Evolutionary conservation across 495 filamentous ascomycete genomes (phyloP).

Genomic region (Xylaria longipes): DNA sequence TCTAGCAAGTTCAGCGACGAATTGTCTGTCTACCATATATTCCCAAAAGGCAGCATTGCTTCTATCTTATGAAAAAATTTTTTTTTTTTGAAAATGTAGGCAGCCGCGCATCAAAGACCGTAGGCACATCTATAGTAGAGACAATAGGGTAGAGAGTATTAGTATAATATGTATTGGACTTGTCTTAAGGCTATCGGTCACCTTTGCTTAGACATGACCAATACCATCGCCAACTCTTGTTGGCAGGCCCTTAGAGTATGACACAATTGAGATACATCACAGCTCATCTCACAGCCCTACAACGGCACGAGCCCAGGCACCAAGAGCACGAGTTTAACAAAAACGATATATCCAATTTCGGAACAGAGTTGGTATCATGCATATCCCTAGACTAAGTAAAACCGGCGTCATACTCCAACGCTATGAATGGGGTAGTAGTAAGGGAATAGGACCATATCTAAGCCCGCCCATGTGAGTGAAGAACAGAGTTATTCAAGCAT

Average conservation of each 20-base stretch:
- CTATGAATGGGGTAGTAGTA: conserved; percentile 13
- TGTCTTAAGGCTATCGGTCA: not conserved
- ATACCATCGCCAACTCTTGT: not conserved
- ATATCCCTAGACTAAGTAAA: conserved; percentile 9
- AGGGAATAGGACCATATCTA: not conserved
- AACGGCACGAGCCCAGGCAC: not conserved
- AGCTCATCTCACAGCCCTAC: not conserved
- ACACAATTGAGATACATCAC: not conserved
- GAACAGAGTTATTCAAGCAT: not conserved
- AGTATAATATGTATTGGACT: not conserved
- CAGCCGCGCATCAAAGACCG: not conserved
- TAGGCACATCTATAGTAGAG: not conserved
- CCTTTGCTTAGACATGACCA: not conserved
- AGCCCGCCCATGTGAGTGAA: not conserved
- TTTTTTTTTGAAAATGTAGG: no score
- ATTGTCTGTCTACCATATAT: no score
- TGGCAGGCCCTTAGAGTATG: not conserved
- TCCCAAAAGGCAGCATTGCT: no score
- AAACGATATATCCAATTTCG: not conserved
- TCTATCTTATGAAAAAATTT: no score
- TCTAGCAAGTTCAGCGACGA: no score
- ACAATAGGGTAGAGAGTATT: not conserved
- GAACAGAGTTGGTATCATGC: conserved; percentile 25
- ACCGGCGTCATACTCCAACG: conserved; percentile 9
- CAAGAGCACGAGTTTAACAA: not conserved